Base-by-base conservation (phyloP, 78 protist genomes). In the Chrysochromulina parva region DNA sequence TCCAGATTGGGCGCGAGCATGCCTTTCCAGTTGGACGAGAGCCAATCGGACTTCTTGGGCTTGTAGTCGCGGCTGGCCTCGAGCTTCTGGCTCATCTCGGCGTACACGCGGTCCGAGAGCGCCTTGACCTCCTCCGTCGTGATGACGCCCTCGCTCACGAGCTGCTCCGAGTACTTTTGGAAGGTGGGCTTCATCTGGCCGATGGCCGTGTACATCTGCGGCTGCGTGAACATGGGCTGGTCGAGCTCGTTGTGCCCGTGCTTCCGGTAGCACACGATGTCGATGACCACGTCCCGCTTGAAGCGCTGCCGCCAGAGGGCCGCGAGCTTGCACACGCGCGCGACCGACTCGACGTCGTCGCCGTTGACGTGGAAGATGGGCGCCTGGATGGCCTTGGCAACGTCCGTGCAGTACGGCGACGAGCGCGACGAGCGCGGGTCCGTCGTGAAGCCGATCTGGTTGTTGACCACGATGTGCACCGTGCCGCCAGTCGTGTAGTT, bases 341-440 rank as follows among this genome's bases (percentile, higher is more conserved):
- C 95, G 6, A 97, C 98, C 10, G 97, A 97, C 90, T 98, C 99
- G 0, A 95, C 95, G 89, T 96, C 96, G 78, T 98, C 98, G 50
- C 97, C 99, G 95, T 98, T 98, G 90, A 98, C 99, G 90, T 98
- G 99, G 98, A 98, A 96, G 53, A 98, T 90, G 62, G 99, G 99
- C 47, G 96, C 94, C 59, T 16, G n/a, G 65, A 97, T 62, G 24
- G 84, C 69, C 93, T 96, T 96, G 59, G 95, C 99, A 38, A 97
- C 94, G 88, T 98, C 98, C 2, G 99, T 93, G 93, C 98, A 95
- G 95, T 97, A 97, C 4, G 96, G 94, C 16, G 97, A 92, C 38
- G 96, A 94, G 52, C 98, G 93, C 9, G 94, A 24, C 82, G 53
- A 60, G 84, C 89, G 84, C 67, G 99, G 98, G 92, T 97, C 97